These are phyloP conservation scores for Kodamaea hsintzibuensis DNA, from an alignment of 805 yeast genomes.

Conservation along the genomic window DNA sequence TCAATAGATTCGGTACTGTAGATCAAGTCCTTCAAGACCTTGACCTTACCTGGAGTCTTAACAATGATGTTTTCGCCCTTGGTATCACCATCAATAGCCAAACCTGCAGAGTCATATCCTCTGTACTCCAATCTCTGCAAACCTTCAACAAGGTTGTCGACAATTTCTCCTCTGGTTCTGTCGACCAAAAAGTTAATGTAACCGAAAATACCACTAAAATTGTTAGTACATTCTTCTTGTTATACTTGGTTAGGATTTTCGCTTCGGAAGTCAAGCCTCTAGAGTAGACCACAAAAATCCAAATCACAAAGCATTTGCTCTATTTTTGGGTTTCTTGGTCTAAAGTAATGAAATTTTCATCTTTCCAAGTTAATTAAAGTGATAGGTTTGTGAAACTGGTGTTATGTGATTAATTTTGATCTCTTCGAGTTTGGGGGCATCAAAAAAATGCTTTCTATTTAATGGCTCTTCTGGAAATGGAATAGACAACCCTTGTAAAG, in stretches of 20 bases:
- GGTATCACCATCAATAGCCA: conserved; percentile 90
- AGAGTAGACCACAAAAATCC: background rate
- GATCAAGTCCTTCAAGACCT: conserved; percentile 70
- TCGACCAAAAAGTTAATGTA: conserved; percentile 95
- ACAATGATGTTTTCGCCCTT: conserved; percentile 68
- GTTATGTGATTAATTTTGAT: too few species aligned
- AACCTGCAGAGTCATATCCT: conserved; percentile 97
- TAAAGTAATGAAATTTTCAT: background rate
- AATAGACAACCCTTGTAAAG: too few species aligned
- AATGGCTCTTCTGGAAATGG: too few species aligned
- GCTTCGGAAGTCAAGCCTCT: background rate
- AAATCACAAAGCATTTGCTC: background rate
- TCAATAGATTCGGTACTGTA: conserved; percentile 47
- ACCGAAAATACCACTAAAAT: conserved; percentile 89
- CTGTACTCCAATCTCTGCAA: conserved; percentile 87
- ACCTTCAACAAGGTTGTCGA: conserved; percentile 86
- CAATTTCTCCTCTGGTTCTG: conserved; percentile 87
- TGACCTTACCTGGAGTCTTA: conserved; percentile 91
- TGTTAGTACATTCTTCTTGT: background rate
- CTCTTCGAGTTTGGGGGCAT: too few species aligned
- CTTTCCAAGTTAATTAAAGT: background rate
- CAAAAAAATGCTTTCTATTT: too few species aligned
- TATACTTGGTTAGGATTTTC: background rate
- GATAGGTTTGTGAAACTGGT: background rate
- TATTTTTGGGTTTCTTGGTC: background rate